These are phyloP conservation scores for Hordeum vulgare DNA, from an alignment of 176 grass and related monocot genomes.

Conservation along the genomic window DNA sequence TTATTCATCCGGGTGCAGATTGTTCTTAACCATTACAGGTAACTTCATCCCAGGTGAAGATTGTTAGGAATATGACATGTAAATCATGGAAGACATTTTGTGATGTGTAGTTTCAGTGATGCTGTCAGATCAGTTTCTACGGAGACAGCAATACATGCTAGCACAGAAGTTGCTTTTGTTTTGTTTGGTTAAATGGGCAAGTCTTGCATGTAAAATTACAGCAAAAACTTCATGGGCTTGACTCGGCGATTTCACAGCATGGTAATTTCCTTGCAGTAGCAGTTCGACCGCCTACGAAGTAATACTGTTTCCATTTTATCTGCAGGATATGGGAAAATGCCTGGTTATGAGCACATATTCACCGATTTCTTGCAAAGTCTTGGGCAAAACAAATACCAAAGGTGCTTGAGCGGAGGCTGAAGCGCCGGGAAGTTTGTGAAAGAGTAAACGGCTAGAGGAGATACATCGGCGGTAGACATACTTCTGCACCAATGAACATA, in stretches of 20 bases:
- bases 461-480: background rate
- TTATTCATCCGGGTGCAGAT: background rate
- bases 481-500: constrained; percentile 20
- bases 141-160: background rate
- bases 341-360: constrained; percentile 75
- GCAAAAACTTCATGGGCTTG: background rate
- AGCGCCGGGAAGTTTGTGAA: background rate
- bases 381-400: constrained; percentile 58
- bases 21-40: constrained; percentile 16
- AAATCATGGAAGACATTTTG: background rate
- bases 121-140: background rate
- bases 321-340: constrained; percentile 87
- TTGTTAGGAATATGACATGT: background rate
- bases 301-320: background rate
- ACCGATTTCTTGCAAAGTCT: constrained; percentile 63
- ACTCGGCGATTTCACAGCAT: background rate
- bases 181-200: background rate
- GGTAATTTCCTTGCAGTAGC: background rate
- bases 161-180: background rate
- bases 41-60: background rate
- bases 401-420: constrained; percentile 28
- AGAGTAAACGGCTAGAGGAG: background rate
- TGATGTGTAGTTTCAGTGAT: background rate
- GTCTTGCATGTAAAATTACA: background rate
- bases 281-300: background rate